phyloP scores from a whole-genome alignment of 768 basidiomycete genomes.

The Lenzites betulinus region DNA sequence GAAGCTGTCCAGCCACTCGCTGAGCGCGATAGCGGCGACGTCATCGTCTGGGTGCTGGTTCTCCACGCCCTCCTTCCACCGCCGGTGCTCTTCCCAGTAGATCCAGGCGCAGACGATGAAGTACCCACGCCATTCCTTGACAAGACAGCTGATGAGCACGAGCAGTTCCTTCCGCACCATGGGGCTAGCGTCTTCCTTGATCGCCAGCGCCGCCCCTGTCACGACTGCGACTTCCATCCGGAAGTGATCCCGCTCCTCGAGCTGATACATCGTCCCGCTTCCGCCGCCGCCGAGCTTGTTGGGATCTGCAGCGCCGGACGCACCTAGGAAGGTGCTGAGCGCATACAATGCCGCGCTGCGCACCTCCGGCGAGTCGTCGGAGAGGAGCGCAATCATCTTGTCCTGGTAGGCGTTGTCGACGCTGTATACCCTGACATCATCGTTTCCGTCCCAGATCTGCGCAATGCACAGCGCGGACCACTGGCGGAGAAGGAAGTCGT shows the following conservation, averaged over 20 bases:
- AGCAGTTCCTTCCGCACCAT: constrained; percentile 95
- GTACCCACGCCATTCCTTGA: constrained; percentile 95
- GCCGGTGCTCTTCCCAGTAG: constrained; percentile 90
- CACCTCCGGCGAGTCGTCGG: constrained; percentile 91
- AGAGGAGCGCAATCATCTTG: constrained; percentile 73
- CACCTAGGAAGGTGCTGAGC: constrained; percentile 91
- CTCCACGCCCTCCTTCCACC: constrained; percentile 47
- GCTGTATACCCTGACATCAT: constrained; percentile 85
- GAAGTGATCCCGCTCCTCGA: constrained; percentile 79
- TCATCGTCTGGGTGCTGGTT: constrained; percentile 61
- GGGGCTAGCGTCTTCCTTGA: constrained; percentile 93
- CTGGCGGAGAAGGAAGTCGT: constrained; percentile 90
- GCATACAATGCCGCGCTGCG: constrained; percentile 90
- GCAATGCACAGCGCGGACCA: constrained; percentile 94
- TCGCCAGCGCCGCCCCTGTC: constrained; percentile 83
- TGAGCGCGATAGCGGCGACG: constrained; percentile 66
- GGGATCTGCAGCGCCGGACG: constrained; percentile 72
- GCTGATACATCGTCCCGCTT: constrained; percentile 74
- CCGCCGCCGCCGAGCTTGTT: constrained; percentile 79
- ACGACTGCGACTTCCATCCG: constrained; percentile 91
- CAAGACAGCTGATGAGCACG: constrained; percentile 87
- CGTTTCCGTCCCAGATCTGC: constrained; percentile 92
- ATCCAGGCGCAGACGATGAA: constrained; percentile 97
- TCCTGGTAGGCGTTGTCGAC: constrained; percentile 82
- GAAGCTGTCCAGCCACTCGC: constrained; percentile 77